phyloP scores from a whole-genome alignment of 768 basidiomycete genomes.

The Termitomyces sp. region DNA sequence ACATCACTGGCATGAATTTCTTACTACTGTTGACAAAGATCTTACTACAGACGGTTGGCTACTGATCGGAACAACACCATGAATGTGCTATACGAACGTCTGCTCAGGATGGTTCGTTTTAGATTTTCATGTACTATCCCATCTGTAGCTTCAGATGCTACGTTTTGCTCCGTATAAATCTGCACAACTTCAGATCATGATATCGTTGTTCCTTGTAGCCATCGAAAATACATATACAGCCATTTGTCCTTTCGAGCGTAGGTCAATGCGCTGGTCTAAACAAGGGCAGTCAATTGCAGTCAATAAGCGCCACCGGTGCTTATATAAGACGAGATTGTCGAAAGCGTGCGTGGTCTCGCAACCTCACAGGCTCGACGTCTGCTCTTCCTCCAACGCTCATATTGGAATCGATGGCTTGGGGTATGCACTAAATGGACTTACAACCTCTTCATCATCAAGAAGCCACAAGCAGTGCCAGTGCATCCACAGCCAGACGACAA shows the following conservation, averaged over 20 bases:
- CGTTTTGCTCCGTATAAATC: no score
- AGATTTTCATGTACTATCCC: background rate
- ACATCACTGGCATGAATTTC: no score
- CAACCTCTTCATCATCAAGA: conserved; percentile 65
- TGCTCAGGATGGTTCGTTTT: no score
- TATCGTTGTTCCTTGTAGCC: background rate
- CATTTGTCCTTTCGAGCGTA: background rate
- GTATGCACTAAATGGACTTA: conserved; percentile 91
- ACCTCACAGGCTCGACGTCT: conserved; percentile 26
- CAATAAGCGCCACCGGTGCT: conserved; percentile 33
- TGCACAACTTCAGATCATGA: background rate
- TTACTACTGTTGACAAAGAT: no score
- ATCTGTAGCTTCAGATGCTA: background rate
- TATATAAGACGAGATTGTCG: conserved; percentile 38
- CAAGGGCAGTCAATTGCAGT: background rate
- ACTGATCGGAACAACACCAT: no score
- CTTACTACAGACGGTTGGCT: no score
- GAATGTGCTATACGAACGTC: no score
- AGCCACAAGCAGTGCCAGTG: conserved; percentile 65
- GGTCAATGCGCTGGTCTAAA: background rate
- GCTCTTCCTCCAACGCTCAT: conserved; percentile 29
- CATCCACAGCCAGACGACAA: conserved; percentile 35
- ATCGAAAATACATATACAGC: background rate
- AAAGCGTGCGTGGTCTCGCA: conserved; percentile 26
- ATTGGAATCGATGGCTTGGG: conserved; percentile 77